Percentiles rank a stretch among this genome's conserved stretches.
Conservation (phyloP, 1,284 basidiomycete genomes). For the Pascua sp. region DNA sequence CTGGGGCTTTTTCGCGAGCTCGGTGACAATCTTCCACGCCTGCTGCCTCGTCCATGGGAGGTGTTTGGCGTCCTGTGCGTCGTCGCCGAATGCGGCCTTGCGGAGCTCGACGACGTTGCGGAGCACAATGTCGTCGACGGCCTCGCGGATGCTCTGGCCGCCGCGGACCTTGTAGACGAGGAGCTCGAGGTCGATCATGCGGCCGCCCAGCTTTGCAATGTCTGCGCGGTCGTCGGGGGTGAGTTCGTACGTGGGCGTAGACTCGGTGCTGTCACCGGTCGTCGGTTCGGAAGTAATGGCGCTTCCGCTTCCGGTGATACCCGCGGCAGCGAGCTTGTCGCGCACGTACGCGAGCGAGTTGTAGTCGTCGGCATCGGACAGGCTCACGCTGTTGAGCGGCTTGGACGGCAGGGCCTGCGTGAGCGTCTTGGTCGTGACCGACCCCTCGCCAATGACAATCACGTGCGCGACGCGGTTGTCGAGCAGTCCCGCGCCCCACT, state of each 20-base stretch:
- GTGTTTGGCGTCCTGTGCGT: constrained; percentile 75
- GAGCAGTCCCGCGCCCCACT: constrained; percentile 78
- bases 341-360: constrained; percentile 78
- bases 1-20: constrained; percentile 67
- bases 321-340: constrained; percentile 60
- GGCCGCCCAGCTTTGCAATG: constrained; percentile 74
- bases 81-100: constrained; percentile 91
- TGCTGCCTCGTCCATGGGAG: constrained; percentile 83
- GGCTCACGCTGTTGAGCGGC: constrained; percentile 70
- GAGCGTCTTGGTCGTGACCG: constrained; percentile 77
- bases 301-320: constrained; percentile 39
- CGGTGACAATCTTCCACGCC: constrained; percentile 78
- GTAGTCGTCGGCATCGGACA: constrained; percentile 78
- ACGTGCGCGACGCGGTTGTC: constrained; percentile 89
- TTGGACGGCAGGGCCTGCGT: constrained; percentile 85
- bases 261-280: neutral
- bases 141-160: constrained; percentile 69
- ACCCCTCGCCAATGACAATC: constrained; percentile 83
- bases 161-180: constrained; percentile 79
- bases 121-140: constrained; percentile 81
- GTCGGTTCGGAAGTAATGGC: no score
- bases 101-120: constrained; percentile 76
- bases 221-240: constrained; percentile 54
- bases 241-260: constrained; percentile 50
- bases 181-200: constrained; percentile 61